These are phyloP conservation scores for Pestalotiopsis fici DNA, from an alignment of 2,329 filamentous ascomycete species.

Conservation along the genomic window DNA sequence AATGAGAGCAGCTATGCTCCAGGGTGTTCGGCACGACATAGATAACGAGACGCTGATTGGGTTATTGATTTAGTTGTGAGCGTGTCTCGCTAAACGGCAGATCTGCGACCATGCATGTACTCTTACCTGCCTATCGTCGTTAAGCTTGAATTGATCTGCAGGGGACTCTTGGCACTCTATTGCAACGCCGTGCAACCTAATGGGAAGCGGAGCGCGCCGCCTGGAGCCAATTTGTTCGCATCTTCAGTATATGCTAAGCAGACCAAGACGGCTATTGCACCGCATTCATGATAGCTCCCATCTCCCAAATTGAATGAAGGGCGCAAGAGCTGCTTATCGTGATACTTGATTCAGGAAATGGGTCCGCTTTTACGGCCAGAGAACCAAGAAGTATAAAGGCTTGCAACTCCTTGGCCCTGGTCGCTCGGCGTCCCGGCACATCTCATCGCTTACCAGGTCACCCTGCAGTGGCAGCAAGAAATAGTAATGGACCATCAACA, in stretches of 20 bases:
- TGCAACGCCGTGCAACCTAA: not conserved
- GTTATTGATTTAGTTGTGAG: not conserved
- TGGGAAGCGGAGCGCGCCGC: not conserved
- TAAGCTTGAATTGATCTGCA: conserved; percentile 2
- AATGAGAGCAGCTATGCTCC: not conserved
- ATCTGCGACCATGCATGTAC: conserved; percentile 1
- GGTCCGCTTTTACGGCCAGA: not conserved
- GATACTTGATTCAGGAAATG: not conserved
- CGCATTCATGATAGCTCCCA: not conserved
- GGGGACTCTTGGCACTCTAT: not conserved
- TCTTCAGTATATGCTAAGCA: not conserved
- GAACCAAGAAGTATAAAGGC: conserved; percentile 4
- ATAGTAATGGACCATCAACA: not conserved
- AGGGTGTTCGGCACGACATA: conserved; percentile 2
- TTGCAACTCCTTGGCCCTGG: not conserved
- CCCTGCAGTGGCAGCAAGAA: not conserved
- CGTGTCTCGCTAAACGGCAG: conserved; percentile 8
- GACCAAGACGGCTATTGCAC: not conserved
- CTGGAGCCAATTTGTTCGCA: not conserved
- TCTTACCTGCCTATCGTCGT: conserved; percentile 10
- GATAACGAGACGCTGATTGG: not conserved
- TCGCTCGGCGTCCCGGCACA: not conserved
- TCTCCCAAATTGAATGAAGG: no score
- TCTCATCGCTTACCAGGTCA: not conserved
- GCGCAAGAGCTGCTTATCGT: not conserved